A percentile compares a stretch with the other conserved stretches of the same genome.
Conservation (phyloP, 164 flowering plant species). For the Stephania japonica region DNA sequence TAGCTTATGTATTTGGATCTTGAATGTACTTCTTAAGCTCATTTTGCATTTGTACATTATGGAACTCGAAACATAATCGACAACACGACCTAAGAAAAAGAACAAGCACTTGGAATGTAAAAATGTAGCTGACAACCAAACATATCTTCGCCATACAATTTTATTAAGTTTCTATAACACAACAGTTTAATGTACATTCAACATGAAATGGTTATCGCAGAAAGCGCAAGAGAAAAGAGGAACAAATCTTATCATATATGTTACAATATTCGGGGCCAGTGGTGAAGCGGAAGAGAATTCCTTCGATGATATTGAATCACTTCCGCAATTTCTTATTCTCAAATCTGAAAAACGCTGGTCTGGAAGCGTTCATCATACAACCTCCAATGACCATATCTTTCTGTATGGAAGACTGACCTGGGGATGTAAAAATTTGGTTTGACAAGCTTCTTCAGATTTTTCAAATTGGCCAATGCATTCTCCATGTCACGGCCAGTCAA, state of each 20-base stretch:
- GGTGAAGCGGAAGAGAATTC: background rate
- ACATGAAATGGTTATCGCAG: background rate
- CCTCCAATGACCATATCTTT: slow-evolving; percentile 86
- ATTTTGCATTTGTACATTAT: no score
- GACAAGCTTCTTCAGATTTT: slow-evolving; percentile 50
- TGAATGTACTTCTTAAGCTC: no score
- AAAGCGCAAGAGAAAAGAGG: background rate
- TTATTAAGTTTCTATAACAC: background rate
- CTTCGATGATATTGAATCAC: background rate
- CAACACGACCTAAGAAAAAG: no score
- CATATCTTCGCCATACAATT: no score
- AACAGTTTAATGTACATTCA: background rate
- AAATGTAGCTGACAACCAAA: no score
- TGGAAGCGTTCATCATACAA: slow-evolving; percentile 90
- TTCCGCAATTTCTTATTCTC: background rate
- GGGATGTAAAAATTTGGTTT: slow-evolving; percentile 76
- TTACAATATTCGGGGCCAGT: background rate
- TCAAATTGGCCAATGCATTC: slow-evolving; percentile 42
- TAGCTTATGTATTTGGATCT: no score
- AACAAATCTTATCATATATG: background rate
- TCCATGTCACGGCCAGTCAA: slow-evolving; percentile 62
- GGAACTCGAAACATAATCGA: no score
- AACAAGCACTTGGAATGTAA: no score
- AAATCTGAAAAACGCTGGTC: slow-evolving; percentile 69
- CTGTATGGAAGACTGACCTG: slow-evolving; percentile 56